phyloP scores from a whole-genome alignment of 1,139 yeast species.

The Candida tetrigidarum region DNA sequence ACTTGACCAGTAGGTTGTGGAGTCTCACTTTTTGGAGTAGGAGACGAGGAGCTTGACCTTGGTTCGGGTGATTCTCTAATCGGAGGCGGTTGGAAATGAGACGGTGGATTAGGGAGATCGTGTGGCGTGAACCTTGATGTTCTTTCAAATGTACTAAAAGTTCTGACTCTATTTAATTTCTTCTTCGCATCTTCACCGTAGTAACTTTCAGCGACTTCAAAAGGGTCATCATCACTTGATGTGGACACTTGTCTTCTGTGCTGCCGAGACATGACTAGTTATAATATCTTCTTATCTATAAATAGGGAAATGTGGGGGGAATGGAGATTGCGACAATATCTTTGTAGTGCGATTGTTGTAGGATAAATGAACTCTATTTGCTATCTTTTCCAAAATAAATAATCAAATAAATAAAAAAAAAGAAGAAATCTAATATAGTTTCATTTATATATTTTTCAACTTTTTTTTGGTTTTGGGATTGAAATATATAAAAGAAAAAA shows the following conservation, averaged over 20 bases:
- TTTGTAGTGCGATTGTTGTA: no score
- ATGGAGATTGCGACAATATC: not conserved
- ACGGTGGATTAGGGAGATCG: slow-evolving; percentile 6
- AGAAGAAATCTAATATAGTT: no score
- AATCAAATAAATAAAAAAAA: no score
- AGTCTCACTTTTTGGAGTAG: slow-evolving; percentile 10
- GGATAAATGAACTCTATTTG: no score
- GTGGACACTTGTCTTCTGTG: slow-evolving; percentile 32
- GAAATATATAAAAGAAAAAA: slow-evolving; percentile 4
- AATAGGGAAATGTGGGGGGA: not conserved
- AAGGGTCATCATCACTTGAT: slow-evolving; percentile 59
- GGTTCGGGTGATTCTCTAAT: slow-evolving; percentile 17
- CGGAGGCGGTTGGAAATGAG: not conserved
- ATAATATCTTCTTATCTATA: not conserved
- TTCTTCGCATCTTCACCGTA: slow-evolving; percentile 65
- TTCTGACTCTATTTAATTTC: slow-evolving; percentile 52
- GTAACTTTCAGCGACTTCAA: slow-evolving; percentile 67
- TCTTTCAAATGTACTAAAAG: slow-evolving; percentile 50
- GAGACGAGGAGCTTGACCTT: slow-evolving; percentile 11
- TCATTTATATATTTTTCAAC: no score
- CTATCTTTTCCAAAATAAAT: no score
- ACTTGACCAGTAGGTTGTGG: slow-evolving; percentile 9
- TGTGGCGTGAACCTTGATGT: slow-evolving; percentile 15
- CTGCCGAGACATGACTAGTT: not conserved
- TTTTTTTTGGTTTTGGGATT: no score